These are phyloP conservation scores for Apophysomyces sp. DNA, from an alignment of 371 early-diverging fungal genomes.

Conservation along the genomic window DNA sequence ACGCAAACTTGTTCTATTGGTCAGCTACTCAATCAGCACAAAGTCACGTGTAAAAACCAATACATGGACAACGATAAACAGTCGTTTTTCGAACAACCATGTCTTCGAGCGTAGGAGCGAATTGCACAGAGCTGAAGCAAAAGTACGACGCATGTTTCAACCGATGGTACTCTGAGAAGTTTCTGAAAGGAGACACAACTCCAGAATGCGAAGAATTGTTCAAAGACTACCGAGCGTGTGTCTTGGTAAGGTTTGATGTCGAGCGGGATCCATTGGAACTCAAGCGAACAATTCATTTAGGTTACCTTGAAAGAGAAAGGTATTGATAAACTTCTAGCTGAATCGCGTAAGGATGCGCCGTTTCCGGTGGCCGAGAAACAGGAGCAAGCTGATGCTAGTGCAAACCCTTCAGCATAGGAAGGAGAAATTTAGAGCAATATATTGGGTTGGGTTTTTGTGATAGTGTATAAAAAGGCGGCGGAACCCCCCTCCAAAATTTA, in stretches of 20 bases:
- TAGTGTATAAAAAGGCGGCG: not conserved
- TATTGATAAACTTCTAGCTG: constrained; percentile 72
- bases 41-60: too few species aligned
- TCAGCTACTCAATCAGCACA: too few species aligned
- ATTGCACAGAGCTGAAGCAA: constrained; percentile 89
- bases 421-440: too few species aligned
- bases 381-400: too few species aligned
- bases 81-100: constrained; percentile 17
- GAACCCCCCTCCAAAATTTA: not conserved
- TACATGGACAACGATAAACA: not conserved
- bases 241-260: too few species aligned
- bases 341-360: constrained; percentile 77
- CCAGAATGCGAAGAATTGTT: constrained; percentile 87
- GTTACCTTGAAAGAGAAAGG: constrained; percentile 76
- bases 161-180: constrained; percentile 94
- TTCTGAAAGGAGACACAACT: constrained; percentile 80
- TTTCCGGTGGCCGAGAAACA: constrained; percentile 38
- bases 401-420: too few species aligned
- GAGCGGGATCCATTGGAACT: too few species aligned
- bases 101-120: constrained; percentile 75
- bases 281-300: constrained; percentile 29
- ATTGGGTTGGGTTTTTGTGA: too few species aligned
- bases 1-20: too few species aligned
- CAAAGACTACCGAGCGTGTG: constrained; percentile 81
- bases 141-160: constrained; percentile 93